Evolutionary conservation across 768 basidiomycete species (phyloP).

Genomic region (Lentinula guzmanii): DNA sequence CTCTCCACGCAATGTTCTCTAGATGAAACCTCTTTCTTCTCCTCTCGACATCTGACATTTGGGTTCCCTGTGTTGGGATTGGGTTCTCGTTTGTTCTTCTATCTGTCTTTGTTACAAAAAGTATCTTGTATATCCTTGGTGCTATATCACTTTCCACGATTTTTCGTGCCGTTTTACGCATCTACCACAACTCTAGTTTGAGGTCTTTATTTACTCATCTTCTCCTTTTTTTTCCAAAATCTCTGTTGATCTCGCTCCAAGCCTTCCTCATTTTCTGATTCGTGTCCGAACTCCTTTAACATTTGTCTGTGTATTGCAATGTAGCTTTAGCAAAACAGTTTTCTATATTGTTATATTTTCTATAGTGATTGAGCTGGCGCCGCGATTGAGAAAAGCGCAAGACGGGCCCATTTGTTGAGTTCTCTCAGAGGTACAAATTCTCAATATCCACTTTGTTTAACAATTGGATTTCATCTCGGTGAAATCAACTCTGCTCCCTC

Average conservation of each 20-base stretch:
- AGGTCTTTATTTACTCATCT: too few relatives aligned
- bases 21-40: neutral
- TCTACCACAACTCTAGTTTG: too few relatives aligned
- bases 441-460: too few relatives aligned
- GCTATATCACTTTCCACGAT: neutral
- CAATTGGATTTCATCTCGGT: too few relatives aligned
- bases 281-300: neutral
- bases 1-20: neutral
- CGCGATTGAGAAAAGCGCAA: too few relatives aligned
- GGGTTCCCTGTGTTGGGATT: neutral
- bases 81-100: neutral
- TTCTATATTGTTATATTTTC: neutral
- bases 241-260: neutral
- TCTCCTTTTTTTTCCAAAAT: neutral
- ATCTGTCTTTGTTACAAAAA: neutral
- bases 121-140: neutral
- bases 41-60: neutral
- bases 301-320: neutral
- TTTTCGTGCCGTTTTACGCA: neutral
- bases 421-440: too few relatives aligned
- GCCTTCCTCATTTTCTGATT: neutral
- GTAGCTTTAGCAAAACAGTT: slow-evolving; percentile 1
- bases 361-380: neutral
- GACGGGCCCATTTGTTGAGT: too few relatives aligned
- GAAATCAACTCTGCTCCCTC: too few relatives aligned